Percentiles rank a stretch among this genome's conserved stretches.
Conservation (phyloP, 495 filamentous ascomycete genomes). For the Achaetomiella virescens region DNA sequence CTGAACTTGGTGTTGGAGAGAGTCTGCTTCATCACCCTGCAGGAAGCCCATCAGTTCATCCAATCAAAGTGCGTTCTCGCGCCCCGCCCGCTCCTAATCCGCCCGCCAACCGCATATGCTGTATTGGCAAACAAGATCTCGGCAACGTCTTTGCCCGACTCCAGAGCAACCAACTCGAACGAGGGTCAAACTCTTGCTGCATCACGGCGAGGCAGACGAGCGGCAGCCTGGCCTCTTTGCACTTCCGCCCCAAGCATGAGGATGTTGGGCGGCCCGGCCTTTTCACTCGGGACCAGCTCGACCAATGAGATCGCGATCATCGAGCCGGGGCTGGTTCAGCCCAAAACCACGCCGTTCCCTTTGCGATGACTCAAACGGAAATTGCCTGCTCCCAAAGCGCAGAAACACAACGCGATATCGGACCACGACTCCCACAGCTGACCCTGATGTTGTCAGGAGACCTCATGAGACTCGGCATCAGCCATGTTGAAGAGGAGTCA, state of each 20-base stretch:
- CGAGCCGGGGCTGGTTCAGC: neutral
- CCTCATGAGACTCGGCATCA: neutral
- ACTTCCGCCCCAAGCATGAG: neutral
- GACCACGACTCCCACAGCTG: neutral
- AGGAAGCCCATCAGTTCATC: no score
- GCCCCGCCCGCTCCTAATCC: no score
- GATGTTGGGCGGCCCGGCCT: neutral
- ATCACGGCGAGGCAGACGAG: slow-evolving; percentile 4
- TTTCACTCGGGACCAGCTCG: neutral
- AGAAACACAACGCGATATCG: slow-evolving; percentile 4
- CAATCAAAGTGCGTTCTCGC: no score
- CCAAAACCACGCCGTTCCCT: neutral
- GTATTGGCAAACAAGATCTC: neutral
- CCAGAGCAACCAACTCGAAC: slow-evolving; percentile 5
- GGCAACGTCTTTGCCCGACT: slow-evolving; percentile 5
- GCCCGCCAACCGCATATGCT: neutral
- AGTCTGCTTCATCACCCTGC: no score
- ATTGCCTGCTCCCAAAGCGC: neutral
- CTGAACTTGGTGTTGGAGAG: no score
- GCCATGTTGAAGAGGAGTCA: neutral
- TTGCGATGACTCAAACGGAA: slow-evolving; percentile 4
- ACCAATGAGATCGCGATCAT: neutral
- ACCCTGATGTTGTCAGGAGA: neutral
- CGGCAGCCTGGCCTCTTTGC: neutral
- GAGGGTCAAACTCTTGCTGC: neutral